Percentiles rank a stretch among this genome's conserved stretches.
phyloP scores from a whole-genome alignment of 371 early-diverging fungal genomes.

The Mortierella sp. region DNA sequence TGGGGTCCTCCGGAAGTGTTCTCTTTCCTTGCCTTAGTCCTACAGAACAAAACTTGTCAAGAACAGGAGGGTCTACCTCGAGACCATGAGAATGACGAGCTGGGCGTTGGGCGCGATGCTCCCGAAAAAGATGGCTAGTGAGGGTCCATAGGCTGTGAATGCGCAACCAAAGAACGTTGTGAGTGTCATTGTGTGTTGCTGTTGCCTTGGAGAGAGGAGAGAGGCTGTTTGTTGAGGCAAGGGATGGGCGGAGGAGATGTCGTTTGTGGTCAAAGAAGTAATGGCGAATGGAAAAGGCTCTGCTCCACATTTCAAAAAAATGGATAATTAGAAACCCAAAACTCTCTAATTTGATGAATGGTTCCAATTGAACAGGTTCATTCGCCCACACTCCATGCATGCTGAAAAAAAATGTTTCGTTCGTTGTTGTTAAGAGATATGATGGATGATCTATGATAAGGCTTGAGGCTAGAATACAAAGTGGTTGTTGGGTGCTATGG shows the following conservation, averaged over 20 bases:
- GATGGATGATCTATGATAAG: not conserved
- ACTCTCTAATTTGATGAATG: not conserved
- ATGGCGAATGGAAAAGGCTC: not conserved
- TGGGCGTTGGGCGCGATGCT: constrained; percentile 78
- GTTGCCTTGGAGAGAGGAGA: not conserved
- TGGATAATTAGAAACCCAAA: not conserved
- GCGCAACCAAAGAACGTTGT: constrained; percentile 81
- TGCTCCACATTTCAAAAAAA: not conserved
- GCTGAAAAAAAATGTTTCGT: not conserved
- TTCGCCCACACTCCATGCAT: not conserved
- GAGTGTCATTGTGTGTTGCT: constrained; percentile 64
- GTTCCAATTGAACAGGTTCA: not conserved
- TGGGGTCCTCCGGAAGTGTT: not conserved
- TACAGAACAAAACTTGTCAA: not conserved
- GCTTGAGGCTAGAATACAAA: not conserved
- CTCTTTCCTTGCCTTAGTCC: not conserved
- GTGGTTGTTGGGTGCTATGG: not conserved
- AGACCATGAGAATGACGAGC: constrained; percentile 77
- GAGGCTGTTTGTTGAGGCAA: not conserved
- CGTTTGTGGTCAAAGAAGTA: not conserved
- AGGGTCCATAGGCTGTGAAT: constrained; percentile 83
- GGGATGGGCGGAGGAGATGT: not conserved
- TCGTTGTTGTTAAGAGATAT: not conserved
- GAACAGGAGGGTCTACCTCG: constrained; percentile 65
- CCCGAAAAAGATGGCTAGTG: constrained; percentile 78